A percentile compares a stretch with the other conserved stretches of the same genome.
These are phyloP conservation scores for Solanum phureja DNA, from an alignment of 257 asterid species.

Conservation along the genomic window DNA sequence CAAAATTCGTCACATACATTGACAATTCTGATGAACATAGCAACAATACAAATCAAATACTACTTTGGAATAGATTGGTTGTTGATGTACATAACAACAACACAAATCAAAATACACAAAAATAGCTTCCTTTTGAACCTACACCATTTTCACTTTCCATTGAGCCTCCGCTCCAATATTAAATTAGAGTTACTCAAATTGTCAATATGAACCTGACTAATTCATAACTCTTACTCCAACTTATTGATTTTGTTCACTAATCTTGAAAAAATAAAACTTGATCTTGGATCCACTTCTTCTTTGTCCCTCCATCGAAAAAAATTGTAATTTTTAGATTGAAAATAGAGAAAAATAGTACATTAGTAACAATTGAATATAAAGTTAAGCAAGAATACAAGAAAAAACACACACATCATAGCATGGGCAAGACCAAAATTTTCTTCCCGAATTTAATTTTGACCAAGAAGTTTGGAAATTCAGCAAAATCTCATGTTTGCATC, in stretches of 20 bases:
- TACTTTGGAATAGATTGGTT: background rate
- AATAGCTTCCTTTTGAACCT: background rate
- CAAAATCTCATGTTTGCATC: too few relatives aligned
- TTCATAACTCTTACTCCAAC: background rate
- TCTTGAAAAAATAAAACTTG: background rate
- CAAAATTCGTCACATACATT: background rate
- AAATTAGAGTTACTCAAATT: background rate
- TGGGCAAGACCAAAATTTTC: too few relatives aligned
- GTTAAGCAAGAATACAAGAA: background rate
- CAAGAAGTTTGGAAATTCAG: too few relatives aligned
- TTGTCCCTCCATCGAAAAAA: too few relatives aligned
- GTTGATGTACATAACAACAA: background rate
- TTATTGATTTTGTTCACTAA: background rate
- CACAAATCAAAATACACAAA: background rate
- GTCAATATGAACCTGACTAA: background rate
- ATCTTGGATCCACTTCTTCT: too few relatives aligned
- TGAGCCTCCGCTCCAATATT: background rate
- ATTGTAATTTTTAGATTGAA: too few relatives aligned
- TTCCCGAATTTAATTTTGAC: too few relatives aligned
- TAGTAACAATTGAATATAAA: background rate
- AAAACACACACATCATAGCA: background rate
- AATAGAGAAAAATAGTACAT: too few relatives aligned
- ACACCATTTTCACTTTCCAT: background rate
- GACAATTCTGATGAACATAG: background rate
- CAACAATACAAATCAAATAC: background rate